Evolutionary conservation across 2,329 filamentous ascomycete species (phyloP).

Genomic region (Fusarium sp.): DNA sequence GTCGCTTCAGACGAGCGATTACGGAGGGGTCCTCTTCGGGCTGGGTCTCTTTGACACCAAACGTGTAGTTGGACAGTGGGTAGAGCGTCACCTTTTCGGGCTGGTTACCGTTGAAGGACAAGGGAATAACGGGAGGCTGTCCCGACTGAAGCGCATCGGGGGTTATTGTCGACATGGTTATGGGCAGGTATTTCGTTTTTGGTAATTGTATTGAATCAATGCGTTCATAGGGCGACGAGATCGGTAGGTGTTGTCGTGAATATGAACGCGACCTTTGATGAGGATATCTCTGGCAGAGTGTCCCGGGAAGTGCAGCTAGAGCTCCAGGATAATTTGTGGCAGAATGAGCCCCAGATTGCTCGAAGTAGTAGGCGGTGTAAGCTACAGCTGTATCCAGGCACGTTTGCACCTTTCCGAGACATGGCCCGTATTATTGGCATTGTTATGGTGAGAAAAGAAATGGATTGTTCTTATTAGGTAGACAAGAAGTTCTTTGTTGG

Average conservation of each 20-base stretch:
- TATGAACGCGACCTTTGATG: constrained; percentile 1
- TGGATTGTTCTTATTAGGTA: background rate
- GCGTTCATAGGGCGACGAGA: background rate
- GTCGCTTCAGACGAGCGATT: constrained; percentile 86
- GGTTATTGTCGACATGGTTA: constrained; percentile 85
- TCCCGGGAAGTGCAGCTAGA: constrained; percentile 14
- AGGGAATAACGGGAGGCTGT: constrained; percentile 80
- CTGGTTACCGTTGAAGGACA: constrained; percentile 89
- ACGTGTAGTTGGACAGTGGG: constrained; percentile 98
- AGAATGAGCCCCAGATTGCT: constrained; percentile 14
- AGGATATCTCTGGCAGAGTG: constrained; percentile 22
- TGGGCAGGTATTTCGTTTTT: background rate
- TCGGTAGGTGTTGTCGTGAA: background rate
- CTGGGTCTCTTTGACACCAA: constrained; percentile 97
- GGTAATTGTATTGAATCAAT: background rate
- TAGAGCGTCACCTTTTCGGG: constrained; percentile 90
- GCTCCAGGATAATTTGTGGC: constrained; percentile 31
- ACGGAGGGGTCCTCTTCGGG: constrained; percentile 98
- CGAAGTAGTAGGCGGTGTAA: constrained; percentile 26
- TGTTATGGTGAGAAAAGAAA: no score
- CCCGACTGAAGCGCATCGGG: constrained; percentile 79
- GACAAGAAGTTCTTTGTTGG: background rate
- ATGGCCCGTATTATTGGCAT: background rate
- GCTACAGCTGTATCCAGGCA: background rate
- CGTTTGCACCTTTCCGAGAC: background rate